These are phyloP conservation scores for Dichomitus squalens DNA, from an alignment of 1,284 basidiomycete species.

Conservation along the genomic window DNA sequence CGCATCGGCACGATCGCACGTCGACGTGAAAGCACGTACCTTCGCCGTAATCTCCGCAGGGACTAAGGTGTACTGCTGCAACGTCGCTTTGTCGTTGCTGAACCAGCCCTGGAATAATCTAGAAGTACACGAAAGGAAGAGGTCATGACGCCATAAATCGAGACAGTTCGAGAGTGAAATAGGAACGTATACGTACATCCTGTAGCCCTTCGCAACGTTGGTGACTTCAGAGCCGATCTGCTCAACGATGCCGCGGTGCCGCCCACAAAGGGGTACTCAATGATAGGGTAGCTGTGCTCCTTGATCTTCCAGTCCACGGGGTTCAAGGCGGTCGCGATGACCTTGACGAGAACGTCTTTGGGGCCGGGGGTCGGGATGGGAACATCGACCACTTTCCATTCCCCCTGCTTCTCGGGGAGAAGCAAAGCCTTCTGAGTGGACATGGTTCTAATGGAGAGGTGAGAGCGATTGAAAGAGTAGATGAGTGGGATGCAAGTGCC, in stretches of 20 bases:
- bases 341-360: slow-evolving; percentile 39
- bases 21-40: slow-evolving; percentile 23
- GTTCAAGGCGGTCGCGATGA: slow-evolving; percentile 37
- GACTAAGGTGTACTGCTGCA: slow-evolving; percentile 38
- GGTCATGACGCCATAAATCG: no score
- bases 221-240: slow-evolving; percentile 45
- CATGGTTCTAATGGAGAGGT: neutral
- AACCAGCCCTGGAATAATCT: slow-evolving; percentile 32
- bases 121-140: neutral
- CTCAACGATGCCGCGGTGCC: slow-evolving; percentile 52
- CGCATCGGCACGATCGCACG: neutral
- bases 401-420: slow-evolving; percentile 15
- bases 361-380: slow-evolving; percentile 16
- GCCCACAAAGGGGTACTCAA: slow-evolving; percentile 39
- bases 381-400: slow-evolving; percentile 8
- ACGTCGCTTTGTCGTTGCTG: slow-evolving; percentile 24
- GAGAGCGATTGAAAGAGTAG: neutral
- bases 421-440: slow-evolving; percentile 10
- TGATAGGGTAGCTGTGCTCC: slow-evolving; percentile 25
- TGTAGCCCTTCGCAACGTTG: slow-evolving; percentile 47
- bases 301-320: slow-evolving; percentile 45
- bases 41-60: slow-evolving; percentile 33
- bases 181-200: slow-evolving; percentile 39
- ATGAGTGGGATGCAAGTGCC: neutral
- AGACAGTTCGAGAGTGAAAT: no score